Evolutionary conservation across 805 yeast species (phyloP).

Genomic region (Spathaspora arborariae): DNA sequence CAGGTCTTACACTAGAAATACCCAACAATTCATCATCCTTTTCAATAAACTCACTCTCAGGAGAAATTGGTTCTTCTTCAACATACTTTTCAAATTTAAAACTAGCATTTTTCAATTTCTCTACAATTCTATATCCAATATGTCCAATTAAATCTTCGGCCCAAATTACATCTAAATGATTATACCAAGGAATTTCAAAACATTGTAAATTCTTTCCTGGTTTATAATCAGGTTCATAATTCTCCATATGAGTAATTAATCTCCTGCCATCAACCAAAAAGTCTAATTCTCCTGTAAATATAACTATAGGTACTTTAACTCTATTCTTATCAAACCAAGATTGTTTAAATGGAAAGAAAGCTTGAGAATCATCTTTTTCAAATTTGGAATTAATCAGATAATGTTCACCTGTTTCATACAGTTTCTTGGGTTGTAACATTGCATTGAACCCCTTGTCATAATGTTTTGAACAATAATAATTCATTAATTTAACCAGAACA

Average conservation of each 20-base stretch:
- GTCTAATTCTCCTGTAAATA: slow-evolving; percentile 73
- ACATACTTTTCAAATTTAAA: neutral
- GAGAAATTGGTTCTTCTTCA: neutral
- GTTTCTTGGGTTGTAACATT: slow-evolving; percentile 30
- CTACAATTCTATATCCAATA: slow-evolving; percentile 47
- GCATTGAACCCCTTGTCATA: slow-evolving; percentile 37
- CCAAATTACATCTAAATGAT: slow-evolving; percentile 93
- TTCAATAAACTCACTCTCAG: neutral
- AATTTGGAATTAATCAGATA: slow-evolving; percentile 19
- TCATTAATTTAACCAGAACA: slow-evolving; percentile 76
- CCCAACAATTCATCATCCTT: neutral
- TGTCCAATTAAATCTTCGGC: slow-evolving; percentile 68
- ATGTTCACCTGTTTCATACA: slow-evolving; percentile 23
- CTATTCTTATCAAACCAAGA: slow-evolving; percentile 47
- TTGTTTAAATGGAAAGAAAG: slow-evolving; percentile 49
- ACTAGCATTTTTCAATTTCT: slow-evolving; percentile 1
- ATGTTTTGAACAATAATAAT: slow-evolving; percentile 75
- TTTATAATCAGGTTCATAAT: slow-evolving; percentile 48
- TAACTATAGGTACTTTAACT: slow-evolving; percentile 50
- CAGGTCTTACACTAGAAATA: neutral
- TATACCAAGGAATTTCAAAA: slow-evolving; percentile 55
- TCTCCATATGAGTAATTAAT: slow-evolving; percentile 59
- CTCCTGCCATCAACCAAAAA: slow-evolving; percentile 71
- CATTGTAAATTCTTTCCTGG: slow-evolving; percentile 34
- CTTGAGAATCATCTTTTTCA: slow-evolving; percentile 26